phyloP scores from a whole-genome alignment of 768 basidiomycete genomes.

The Suillus variegatus region DNA sequence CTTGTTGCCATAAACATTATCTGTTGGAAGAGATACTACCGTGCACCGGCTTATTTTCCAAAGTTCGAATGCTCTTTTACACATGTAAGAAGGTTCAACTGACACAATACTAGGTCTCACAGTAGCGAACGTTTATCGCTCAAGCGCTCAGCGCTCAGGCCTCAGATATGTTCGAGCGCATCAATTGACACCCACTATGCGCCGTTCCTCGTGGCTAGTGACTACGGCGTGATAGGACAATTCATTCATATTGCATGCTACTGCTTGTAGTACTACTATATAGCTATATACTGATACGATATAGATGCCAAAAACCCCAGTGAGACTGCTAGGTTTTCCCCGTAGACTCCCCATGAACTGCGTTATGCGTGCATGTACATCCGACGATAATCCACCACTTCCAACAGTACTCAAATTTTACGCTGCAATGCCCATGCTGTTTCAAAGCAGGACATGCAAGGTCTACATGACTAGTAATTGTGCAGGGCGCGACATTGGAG shows the following conservation, averaged over 20 bases:
- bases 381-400: background rate
- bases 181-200: background rate
- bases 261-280: background rate
- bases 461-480: too few relatives aligned
- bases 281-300: background rate
- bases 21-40: background rate
- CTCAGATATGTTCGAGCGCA: background rate
- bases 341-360: background rate
- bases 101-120: background rate
- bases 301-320: background rate
- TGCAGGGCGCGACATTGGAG: background rate
- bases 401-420: too few relatives aligned
- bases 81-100: background rate
- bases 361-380: background rate
- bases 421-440: too few relatives aligned
- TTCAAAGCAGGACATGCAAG: too few relatives aligned
- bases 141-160: background rate
- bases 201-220: background rate
- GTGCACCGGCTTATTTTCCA: background rate
- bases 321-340: background rate
- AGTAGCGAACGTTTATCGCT: background rate
- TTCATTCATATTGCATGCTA: background rate
- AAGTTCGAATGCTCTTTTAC: background rate
- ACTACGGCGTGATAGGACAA: background rate
- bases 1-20: background rate